Base-by-base conservation (phyloP, 192 early-diverging fungal genomes). In the Backusella australiensis region DNA sequence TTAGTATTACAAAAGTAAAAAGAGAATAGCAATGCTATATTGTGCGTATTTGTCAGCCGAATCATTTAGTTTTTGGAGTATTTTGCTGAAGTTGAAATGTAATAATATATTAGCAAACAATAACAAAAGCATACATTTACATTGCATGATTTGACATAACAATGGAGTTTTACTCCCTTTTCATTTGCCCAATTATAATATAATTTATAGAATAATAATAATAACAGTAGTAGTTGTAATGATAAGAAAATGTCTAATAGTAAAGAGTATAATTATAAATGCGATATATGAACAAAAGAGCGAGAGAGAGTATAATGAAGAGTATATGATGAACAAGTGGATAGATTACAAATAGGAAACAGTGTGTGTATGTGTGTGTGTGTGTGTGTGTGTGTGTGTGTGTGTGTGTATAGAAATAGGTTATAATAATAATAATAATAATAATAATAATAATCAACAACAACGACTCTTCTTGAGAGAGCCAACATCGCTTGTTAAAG, bases 221-320 rank as follows among this genome's bases (percentile, higher is more conserved):
- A n/a, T 49, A 59, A 4, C 29, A 59, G 0, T 26, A 32, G 29
- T 32, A 32, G 32, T 32, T 29, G 12, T 59, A 59, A 0, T 26
- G 3, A 12, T 26, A 59, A 23, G 7, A n/a, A 53, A n/a, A 53
- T 26, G 56, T 63, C 56, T 63, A 63, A 21, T 21, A 56, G 21
- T 56, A 39, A 63, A 63, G 8, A 63, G 56, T 63, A n/a, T 49
- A n/a, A 26, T 11, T 63, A 63, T 11, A 63, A 21, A 63, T 63
- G 56, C 56, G 23, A 63, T 63, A 26, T 63, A 63, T 63, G 56
- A 59, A 59, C 56, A 59, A 49, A 49, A 59, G 56, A 26, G 56
- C 6, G 23, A 26, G 23, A 12, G 23, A 56, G 21, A 17, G 21
- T 23, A 53, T 19, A 19, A 53, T 6, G 53, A 26, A 12, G 21